These are phyloP conservation scores for Nicotiana paniculata DNA, from an alignment of 257 asterid genomes.

Conservation along the genomic window DNA sequence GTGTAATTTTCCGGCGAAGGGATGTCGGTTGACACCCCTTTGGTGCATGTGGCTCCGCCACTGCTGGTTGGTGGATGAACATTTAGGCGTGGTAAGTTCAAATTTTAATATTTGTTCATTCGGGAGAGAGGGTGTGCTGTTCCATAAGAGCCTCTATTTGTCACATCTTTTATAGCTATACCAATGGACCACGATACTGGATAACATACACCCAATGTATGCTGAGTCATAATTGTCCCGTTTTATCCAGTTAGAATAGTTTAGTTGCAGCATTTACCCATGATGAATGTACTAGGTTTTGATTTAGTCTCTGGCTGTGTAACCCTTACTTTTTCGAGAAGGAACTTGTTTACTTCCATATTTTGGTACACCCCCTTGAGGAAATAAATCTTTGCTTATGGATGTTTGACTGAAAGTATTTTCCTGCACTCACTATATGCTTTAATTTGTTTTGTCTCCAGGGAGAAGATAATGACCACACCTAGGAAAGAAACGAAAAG, in stretches of 20 bases:
- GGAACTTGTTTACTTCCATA: neutral
- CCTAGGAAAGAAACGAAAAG: conserved; percentile 74
- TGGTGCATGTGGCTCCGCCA: too few species aligned
- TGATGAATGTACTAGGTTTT: neutral
- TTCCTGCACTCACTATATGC: neutral
- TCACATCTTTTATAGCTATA: neutral
- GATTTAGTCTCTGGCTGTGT: neutral
- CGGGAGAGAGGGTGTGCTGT: neutral
- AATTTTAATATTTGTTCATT: neutral
- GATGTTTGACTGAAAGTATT: neutral
- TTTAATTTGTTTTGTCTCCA: conserved; percentile 18
- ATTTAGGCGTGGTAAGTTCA: neutral
- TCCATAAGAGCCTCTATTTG: neutral
- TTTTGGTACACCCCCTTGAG: neutral
- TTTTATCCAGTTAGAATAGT: neutral
- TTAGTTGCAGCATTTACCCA: neutral
- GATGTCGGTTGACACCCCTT: too few species aligned
- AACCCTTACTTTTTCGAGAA: neutral
- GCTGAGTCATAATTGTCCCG: neutral
- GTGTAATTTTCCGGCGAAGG: too few species aligned
- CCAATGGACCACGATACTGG: neutral
- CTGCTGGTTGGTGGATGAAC: neutral
- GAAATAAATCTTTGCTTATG: neutral
- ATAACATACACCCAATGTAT: neutral
- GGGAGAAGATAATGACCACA: conserved; percentile 86